Evolutionary conservation across 305 asterid species (phyloP).

Genomic region (Striga hermonthica): DNA sequence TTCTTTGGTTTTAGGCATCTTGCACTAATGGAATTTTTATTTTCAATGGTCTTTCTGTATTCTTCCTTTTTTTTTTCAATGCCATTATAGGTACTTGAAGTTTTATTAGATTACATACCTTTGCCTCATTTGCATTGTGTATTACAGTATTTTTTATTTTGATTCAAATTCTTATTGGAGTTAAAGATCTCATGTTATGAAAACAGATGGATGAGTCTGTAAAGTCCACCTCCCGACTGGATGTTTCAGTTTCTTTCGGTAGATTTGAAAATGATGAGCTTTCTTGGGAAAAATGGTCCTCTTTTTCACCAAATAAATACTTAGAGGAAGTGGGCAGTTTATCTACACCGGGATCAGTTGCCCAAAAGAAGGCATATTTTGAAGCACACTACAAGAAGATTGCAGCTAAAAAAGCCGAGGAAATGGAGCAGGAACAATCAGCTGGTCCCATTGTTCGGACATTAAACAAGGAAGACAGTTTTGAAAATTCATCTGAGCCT

Average conservation of each 20-base stretch:
- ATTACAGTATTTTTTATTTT: conserved; percentile 7
- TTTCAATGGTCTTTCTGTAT: too few relatives aligned
- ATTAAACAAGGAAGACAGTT: conserved; percentile 32
- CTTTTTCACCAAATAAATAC: conserved; percentile 87
- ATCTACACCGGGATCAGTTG: conserved; percentile 91
- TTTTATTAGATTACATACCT: neutral
- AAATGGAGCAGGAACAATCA: conserved; percentile 54
- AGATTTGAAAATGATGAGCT: conserved; percentile 80
- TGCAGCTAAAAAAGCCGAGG: conserved; percentile 81
- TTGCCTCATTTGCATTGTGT: conserved; percentile 18
- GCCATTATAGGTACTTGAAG: neutral
- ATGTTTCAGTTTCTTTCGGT: conserved; percentile 89
- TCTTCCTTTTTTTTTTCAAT: neutral
- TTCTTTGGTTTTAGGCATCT: neutral
- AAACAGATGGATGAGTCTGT: conserved; percentile 74
- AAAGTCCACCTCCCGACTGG: conserved; percentile 52
- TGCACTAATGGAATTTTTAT: neutral
- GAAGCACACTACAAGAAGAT: conserved; percentile 91
- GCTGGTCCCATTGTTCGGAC: conserved; percentile 29
- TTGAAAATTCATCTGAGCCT: conserved; percentile 31
- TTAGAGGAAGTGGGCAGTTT: conserved; percentile 87
- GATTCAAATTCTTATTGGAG: conserved; percentile 25
- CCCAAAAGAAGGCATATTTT: conserved; percentile 88
- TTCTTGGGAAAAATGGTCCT: conserved; percentile 96
- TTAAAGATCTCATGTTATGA: conserved; percentile 36